Conservation (phyloP, 1,284 basidiomycete species). For the Cerioporus squamosus region DNA sequence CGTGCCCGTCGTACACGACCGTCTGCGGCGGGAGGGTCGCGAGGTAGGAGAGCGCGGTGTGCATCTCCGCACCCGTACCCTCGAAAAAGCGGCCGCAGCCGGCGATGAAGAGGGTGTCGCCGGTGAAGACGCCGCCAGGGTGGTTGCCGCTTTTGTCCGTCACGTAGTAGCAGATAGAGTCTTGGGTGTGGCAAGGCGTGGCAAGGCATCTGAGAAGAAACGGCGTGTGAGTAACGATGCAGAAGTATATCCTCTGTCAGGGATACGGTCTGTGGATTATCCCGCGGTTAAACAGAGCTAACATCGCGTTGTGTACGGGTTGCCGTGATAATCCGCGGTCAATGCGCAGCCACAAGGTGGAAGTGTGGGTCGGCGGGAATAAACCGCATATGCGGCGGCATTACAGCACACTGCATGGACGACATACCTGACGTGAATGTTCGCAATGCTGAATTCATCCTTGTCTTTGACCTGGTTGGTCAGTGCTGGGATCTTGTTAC, state of each 20-base stretch:
- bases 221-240: not conserved
- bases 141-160: constrained; percentile 58
- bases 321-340: not conserved
- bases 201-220: constrained; percentile 67
- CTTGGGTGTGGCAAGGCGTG: constrained; percentile 96
- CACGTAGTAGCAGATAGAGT: constrained; percentile 91
- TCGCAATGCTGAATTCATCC: constrained; percentile 74
- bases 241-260: too few species aligned
- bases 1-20: constrained; percentile 90
- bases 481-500: constrained; percentile 67
- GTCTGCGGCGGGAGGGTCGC: constrained; percentile 82
- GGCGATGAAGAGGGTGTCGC: constrained; percentile 94
- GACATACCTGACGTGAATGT: constrained; percentile 70
- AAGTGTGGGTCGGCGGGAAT: too few species aligned
- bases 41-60: constrained; percentile 77
- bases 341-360: not conserved
- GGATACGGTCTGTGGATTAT: too few species aligned
- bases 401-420: not conserved
- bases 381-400: too few species aligned
- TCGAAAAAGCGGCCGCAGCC: constrained; percentile 99
- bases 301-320: not conserved
- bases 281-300: too few species aligned
- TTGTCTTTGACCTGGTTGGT: constrained; percentile 80
- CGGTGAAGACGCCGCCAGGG: constrained; percentile 88
- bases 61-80: constrained; percentile 88